A percentile compares a stretch with the other conserved stretches of the same genome.
These are phyloP conservation scores for Quercus suber DNA, from an alignment of 306 rosid genomes.

Conservation along the genomic window DNA sequence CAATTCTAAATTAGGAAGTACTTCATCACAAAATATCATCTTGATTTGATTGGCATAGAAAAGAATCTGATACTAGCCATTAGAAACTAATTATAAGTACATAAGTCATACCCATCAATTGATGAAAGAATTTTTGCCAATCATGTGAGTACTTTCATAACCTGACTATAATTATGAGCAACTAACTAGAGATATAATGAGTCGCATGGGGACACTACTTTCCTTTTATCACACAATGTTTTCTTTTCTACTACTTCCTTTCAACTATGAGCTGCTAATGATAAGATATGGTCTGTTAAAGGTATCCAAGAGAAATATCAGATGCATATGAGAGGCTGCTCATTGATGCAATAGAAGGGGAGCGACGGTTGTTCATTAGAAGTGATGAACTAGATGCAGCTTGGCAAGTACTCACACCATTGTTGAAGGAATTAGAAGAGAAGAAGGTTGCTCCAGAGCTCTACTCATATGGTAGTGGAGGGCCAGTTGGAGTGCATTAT, in stretches of 20 bases:
- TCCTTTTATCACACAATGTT: background rate
- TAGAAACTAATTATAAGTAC: too few species aligned
- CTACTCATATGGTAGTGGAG: slow-evolving; percentile 90
- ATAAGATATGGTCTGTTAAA: slow-evolving; percentile 33
- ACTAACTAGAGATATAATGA: too few species aligned
- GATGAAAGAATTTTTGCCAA: too few species aligned
- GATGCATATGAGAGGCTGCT: slow-evolving; percentile 96
- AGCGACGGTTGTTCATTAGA: slow-evolving; percentile 84
- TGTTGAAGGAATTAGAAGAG: slow-evolving; percentile 80
- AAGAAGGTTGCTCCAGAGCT: slow-evolving; percentile 90
- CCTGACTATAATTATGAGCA: too few species aligned
- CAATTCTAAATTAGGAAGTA: too few species aligned
- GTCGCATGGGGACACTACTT: too few species aligned
- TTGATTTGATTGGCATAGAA: too few species aligned
- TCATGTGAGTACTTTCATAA: too few species aligned
- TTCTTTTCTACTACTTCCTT: background rate
- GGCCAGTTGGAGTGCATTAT: slow-evolving; percentile 93
- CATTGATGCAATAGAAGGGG: slow-evolving; percentile 93
- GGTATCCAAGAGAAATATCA: slow-evolving; percentile 85
- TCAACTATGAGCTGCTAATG: background rate
- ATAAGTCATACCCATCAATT: too few species aligned
- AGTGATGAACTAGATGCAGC: slow-evolving; percentile 98
- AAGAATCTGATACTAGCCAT: too few species aligned
- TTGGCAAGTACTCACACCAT: slow-evolving; percentile 85
- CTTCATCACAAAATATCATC: too few species aligned